Conservation (phyloP, 2,329 filamentous ascomycete genomes). For the Ilyonectria destructans region DNA sequence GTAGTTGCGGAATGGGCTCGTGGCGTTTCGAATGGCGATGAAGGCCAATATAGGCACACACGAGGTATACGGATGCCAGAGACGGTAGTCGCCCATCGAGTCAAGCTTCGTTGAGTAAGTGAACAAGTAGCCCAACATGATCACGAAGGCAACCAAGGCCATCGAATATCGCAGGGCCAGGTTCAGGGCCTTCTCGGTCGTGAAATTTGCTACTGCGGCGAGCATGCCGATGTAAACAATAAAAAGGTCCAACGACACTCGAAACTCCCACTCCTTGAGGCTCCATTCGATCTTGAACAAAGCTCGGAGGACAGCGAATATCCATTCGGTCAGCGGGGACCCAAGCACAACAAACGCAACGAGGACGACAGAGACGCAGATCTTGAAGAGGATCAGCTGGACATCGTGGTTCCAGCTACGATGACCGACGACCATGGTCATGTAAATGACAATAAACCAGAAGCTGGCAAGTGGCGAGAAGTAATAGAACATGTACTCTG, state of each 20-base stretch:
- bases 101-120: constrained; percentile 11
- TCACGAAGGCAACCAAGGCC: constrained; percentile 53
- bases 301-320: constrained; percentile 52
- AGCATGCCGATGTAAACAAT: constrained; percentile 74
- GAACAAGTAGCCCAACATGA: constrained; percentile 7
- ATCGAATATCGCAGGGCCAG: constrained; percentile 44
- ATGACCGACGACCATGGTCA: constrained; percentile 63
- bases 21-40: constrained; percentile 67
- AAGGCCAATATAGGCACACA: constrained; percentile 69
- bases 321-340: constrained; percentile 41
- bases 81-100: constrained; percentile 58
- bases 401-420: constrained; percentile 59
- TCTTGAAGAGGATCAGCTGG: constrained; percentile 64
- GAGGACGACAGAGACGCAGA: constrained; percentile 60
- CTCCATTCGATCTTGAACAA: constrained; percentile 67
- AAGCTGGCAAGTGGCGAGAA: constrained; percentile 73
- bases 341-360: constrained; percentile 50
- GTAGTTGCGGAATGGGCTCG: constrained; percentile 37
- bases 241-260: constrained; percentile 68
- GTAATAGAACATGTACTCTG: constrained; percentile 68
- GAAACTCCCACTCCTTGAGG: constrained; percentile 64
- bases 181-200: constrained; percentile 40
- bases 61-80: constrained; percentile 69
- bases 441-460: constrained; percentile 73
- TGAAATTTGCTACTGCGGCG: constrained; percentile 49